Conservation (phyloP, 1,284 basidiomycete genomes). For the Rhodotorula sp. region DNA sequence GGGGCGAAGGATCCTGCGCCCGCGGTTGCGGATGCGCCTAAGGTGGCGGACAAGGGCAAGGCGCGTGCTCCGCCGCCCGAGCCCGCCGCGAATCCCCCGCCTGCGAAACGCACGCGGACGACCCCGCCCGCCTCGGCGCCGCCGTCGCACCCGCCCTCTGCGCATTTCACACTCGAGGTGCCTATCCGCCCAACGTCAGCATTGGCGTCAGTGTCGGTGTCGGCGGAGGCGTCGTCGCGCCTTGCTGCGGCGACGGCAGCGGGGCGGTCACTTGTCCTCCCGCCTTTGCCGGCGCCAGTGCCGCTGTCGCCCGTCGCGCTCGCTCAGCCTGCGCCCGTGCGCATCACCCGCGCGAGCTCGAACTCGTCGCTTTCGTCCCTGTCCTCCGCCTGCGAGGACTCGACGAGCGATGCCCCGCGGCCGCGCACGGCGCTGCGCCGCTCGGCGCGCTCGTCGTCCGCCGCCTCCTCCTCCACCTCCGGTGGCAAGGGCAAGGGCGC, state of each 20-base stretch:
- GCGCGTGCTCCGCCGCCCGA: background rate
- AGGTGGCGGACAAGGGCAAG: background rate
- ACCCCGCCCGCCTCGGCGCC: background rate
- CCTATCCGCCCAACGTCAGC: background rate
- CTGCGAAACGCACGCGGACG: background rate
- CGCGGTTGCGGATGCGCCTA: background rate
- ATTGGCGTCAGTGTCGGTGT: background rate
- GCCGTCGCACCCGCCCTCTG: background rate
- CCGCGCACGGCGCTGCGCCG: no score
- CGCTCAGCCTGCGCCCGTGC: no score
- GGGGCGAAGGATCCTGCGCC: background rate
- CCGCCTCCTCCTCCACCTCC: background rate
- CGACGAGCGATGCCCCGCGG: no score
- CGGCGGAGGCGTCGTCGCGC: background rate
- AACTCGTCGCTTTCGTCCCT: background rate
- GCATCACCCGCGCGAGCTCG: background rate
- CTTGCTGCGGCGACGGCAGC: background rate
- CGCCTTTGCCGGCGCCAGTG: background rate
- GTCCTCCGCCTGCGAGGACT: background rate
- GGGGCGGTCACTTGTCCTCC: background rate
- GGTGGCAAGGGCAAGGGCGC: no score
- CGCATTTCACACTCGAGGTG: background rate
- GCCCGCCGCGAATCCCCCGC: background rate
- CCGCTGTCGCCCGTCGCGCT: background rate
- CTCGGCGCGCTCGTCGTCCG: background rate